Percentiles rank a stretch among this genome's conserved stretches.
These are phyloP conservation scores for Orobanche coerulescens DNA, from an alignment of 257 asterid species.

Conservation along the genomic window DNA sequence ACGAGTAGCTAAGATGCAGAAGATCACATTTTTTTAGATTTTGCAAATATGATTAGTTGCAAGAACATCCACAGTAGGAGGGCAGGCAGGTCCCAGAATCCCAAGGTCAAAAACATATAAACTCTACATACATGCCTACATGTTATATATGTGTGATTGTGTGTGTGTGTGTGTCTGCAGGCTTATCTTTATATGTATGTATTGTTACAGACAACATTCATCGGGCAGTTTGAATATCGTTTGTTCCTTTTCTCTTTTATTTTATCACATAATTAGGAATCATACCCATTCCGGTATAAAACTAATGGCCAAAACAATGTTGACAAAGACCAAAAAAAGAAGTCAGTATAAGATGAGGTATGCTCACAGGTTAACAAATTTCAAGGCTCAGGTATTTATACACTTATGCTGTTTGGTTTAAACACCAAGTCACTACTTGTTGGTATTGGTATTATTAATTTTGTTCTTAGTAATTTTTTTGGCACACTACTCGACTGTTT, in stretches of 20 bases:
- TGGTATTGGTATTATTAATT: no score
- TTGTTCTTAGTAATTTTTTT: no score
- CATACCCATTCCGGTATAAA: not conserved
- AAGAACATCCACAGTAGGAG: constrained; percentile 8
- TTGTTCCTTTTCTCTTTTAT: not conserved
- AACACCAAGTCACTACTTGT: no score
- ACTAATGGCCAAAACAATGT: not conserved
- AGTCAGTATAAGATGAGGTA: not conserved
- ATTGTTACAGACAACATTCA: no score
- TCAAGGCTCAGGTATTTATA: not conserved
- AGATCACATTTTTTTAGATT: constrained; percentile 12
- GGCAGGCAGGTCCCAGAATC: not conserved
- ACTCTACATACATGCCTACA: not conserved
- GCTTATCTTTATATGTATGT: no score
- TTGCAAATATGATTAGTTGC: no score
- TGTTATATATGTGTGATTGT: no score
- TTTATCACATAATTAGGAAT: not conserved
- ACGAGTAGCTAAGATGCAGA: constrained; percentile 60
- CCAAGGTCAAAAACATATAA: not conserved
- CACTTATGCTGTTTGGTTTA: no score
- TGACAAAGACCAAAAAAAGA: not conserved
- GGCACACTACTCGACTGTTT: not conserved
- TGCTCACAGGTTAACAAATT: not conserved
- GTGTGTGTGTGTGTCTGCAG: no score
- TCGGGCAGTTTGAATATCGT: not conserved